phyloP scores from a whole-genome alignment of 192 early-diverging fungal species.

The Mortierella alpina region DNA sequence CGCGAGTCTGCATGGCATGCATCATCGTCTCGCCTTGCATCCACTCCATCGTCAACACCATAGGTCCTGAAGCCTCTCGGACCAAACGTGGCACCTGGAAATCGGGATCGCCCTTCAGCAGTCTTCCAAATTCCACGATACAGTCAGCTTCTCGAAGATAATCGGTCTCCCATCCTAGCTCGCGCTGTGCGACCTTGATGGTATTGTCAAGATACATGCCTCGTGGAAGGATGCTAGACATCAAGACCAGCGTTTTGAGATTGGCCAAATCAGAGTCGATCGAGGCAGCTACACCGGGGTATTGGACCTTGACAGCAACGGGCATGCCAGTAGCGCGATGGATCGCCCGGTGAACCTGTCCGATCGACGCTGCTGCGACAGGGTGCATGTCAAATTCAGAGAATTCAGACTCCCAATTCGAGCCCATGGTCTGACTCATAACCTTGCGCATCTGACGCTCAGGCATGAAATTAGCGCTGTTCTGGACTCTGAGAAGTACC shows the following conservation, averaged over 20 bases:
- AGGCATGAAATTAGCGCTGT: constrained; percentile 97
- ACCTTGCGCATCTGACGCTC: constrained; percentile 82
- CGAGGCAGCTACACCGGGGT: constrained; percentile 89
- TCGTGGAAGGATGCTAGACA: constrained; percentile 87
- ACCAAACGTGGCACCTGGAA: constrained; percentile 83
- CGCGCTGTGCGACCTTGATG: constrained; percentile 86
- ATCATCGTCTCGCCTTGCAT: constrained; percentile 80
- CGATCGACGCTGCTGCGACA: constrained; percentile 93
- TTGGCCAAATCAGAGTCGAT: constrained; percentile 93
- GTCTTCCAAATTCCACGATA: constrained; percentile 72
- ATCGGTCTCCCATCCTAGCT: constrained; percentile 95
- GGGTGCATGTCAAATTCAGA: constrained; percentile 79
- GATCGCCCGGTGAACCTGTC: constrained; percentile 81
- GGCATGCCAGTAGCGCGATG: constrained; percentile 54
- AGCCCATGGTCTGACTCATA: constrained; percentile 75
- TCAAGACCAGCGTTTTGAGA: constrained; percentile 78
- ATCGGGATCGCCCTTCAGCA: constrained; percentile 69
- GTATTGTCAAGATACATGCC: constrained; percentile 98
- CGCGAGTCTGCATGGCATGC: constrained; percentile 38
- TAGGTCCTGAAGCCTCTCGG: constrained; percentile 70
- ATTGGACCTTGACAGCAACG: constrained; percentile 96
- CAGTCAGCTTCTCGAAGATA: constrained; percentile 88
- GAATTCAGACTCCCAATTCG: constrained; percentile 78
- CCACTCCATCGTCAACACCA: constrained; percentile 85
- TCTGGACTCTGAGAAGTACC: constrained; percentile 89